A percentile compares a stretch with the other conserved stretches of the same genome.
These are phyloP conservation scores for Colletotrichum horii DNA, from an alignment of 2,329 filamentous ascomycete species.

Conservation along the genomic window DNA sequence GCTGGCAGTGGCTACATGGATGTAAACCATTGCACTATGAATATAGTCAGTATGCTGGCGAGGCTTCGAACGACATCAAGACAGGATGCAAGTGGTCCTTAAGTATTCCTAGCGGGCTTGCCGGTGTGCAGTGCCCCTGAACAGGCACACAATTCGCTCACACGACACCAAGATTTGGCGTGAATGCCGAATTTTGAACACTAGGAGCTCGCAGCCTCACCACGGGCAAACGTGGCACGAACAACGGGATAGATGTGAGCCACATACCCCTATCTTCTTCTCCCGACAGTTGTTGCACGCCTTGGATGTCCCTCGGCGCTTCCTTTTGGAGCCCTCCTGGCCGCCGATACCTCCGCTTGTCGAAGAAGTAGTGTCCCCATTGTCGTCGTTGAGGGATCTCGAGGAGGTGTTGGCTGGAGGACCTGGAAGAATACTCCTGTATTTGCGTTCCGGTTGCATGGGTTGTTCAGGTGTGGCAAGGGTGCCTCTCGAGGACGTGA, in stretches of 20 bases:
- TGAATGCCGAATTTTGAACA: background rate
- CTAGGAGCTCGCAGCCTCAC: background rate
- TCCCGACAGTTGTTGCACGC: conserved; percentile 7
- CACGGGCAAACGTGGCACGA: background rate
- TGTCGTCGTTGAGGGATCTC: background rate
- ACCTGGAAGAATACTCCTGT: conserved; percentile 9
- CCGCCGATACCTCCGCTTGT: background rate
- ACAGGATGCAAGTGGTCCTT: background rate
- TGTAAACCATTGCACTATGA: conserved; percentile 3
- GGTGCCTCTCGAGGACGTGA: background rate
- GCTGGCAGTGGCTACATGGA: conserved; percentile 7
- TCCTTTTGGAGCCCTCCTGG: conserved; percentile 4
- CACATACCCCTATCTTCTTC: conserved; percentile 17
- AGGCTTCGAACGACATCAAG: background rate
- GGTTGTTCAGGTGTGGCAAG: background rate
- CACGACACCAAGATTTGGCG: background rate
- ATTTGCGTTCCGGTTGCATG: conserved; percentile 17
- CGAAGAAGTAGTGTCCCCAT: background rate
- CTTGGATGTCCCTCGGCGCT: background rate
- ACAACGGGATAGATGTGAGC: background rate
- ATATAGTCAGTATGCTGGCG: background rate
- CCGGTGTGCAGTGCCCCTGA: background rate
- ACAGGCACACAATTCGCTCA: background rate
- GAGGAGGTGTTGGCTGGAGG: background rate
- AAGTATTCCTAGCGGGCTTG: background rate